Base-by-base conservation (phyloP, 495 filamentous ascomycete species). In the Acidiella bohemica region DNA sequence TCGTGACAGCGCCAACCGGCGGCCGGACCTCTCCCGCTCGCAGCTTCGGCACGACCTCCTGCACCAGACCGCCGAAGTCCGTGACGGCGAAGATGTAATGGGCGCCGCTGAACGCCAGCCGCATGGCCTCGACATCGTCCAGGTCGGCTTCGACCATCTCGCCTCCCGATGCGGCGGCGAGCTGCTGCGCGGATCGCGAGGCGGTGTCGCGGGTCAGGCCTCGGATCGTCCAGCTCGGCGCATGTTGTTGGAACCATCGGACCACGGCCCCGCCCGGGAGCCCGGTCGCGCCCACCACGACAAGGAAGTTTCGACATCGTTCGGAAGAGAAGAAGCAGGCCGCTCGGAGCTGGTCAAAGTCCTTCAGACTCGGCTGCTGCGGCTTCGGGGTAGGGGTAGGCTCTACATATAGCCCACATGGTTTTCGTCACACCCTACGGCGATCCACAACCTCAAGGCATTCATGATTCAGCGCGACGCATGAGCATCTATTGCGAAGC, bases 1-100 rank as follows among this genome's bases (percentile, higher is more conserved):
- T 70, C 6, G 64, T 68, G 28, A 64, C 53, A 30, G 57, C 53
- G 38, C 64, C 59, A 47, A 61, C 48, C 0, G 57, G 50, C 31
- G 58, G 48, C 8, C 9, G 3, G 5, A 28, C n/a, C 22, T 43
- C 40, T 4, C 59, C 59, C 25, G 39, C 31, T 27, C 38, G 11
- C 13, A 18, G 36, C 18, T 49, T 55, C 20, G 39, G 39, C 19
- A 33, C 39, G 16, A 35, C 26, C 22, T 44, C 54, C 26, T 50
- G 42, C 45, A 59, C 46, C 5, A 49, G 22, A 1, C 29, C 36
- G 62, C 61, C 67, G 56, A 70, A 46, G 25, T 41, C 27, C 2
- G 47, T 50, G 17, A 35, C 17, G 24, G 47, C 31, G 42, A 50
- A 50, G 28, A 50, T 41, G 26, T 25, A 14, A 14, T 20, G 34